Base-by-base conservation (phyloP, 139 green algal species). In the Closterium sp. region DNA sequence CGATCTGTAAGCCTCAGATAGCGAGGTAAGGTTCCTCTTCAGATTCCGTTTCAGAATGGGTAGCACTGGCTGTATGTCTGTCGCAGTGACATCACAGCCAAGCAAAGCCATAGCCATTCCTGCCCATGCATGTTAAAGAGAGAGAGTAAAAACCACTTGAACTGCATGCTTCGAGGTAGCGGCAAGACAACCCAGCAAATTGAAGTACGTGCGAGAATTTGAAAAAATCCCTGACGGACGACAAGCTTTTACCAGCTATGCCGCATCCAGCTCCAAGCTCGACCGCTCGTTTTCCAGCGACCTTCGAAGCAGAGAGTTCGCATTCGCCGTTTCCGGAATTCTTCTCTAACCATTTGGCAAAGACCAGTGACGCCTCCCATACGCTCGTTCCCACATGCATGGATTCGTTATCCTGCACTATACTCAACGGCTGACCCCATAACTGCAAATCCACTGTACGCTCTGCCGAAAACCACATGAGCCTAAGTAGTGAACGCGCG, bases 11-110 rank as follows among this genome's bases (percentile, higher is more conserved):
- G 81, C 30, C n/a, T 32, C n/a, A 86, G n/a, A 55, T 10, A 88
- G 34, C 5, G 30, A 90, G 32, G 31, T 90, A 23, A 88, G 36
- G 64, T 92, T 92, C 30, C 89, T 85, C 83, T 92, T 92, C 12
- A 92, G 3, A 35, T 92, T 92, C 64, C 64, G 43, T 33, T 92
- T 92, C 32, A 92, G 32, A 84, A 92, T 92, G 10, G 89, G 89
- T 30, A 92, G 81, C 1, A 92, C 89, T 25, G 89, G 32, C 38
- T 31, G 89, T 19, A 92, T 92, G 83, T 92, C 89, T 34, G 89
- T 92, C 32, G 86, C 33, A 19, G 33, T 84, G 33, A 90, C 83
- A 55, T 90, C 69, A 28, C 34, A 43, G 16, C 89, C 89, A 32
- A 91, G 66, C 28, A 91, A 90, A 10, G 89, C 89, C 34, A 88